Evolutionary conservation across 768 basidiomycete species (phyloP).

Genomic region (Boletellus sp.): DNA sequence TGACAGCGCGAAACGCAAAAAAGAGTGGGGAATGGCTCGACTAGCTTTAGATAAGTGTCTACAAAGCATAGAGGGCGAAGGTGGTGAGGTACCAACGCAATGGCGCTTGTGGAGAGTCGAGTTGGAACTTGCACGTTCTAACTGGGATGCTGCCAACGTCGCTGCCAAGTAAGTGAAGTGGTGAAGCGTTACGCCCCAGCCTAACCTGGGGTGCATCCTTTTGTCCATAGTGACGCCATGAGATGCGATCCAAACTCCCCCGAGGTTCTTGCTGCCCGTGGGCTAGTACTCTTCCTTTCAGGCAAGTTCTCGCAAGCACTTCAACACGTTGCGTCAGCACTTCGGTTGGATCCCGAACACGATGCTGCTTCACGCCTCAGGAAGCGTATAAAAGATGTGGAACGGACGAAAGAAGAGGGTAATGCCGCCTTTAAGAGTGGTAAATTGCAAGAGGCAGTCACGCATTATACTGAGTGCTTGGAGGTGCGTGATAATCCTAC

Average conservation of each 20-base stretch:
- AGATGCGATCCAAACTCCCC: constrained; percentile 71
- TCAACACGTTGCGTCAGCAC: constrained; percentile 65
- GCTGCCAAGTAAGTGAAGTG: constrained; percentile 63
- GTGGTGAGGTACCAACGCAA: constrained; percentile 67
- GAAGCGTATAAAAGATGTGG: constrained; percentile 78
- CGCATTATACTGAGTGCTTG: constrained; percentile 68
- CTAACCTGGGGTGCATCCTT: constrained; percentile 1
- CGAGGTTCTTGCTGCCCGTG: constrained; percentile 74
- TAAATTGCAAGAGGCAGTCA: constrained; percentile 56
- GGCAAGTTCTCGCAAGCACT: constrained; percentile 69
- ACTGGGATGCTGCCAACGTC: constrained; percentile 68
- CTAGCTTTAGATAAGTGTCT: constrained; percentile 78
- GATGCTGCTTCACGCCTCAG: constrained; percentile 66
- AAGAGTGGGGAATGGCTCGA: constrained; percentile 75
- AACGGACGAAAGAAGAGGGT: constrained; percentile 81
- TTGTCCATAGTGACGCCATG: constrained; percentile 59
- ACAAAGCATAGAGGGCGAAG: constrained; percentile 70
- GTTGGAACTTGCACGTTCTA: constrained; percentile 66
- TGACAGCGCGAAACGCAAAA: constrained; percentile 48
- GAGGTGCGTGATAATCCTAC: constrained; percentile 42
- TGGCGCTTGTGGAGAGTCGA: constrained; percentile 83
- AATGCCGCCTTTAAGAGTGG: constrained; percentile 70
- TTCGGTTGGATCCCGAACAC: constrained; percentile 76
- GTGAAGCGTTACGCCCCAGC: background rate
- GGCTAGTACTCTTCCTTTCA: constrained; percentile 71